These are phyloP conservation scores for Drosera spatulata DNA, from an alignment of 179 eudicot species.

Conservation along the genomic window DNA sequence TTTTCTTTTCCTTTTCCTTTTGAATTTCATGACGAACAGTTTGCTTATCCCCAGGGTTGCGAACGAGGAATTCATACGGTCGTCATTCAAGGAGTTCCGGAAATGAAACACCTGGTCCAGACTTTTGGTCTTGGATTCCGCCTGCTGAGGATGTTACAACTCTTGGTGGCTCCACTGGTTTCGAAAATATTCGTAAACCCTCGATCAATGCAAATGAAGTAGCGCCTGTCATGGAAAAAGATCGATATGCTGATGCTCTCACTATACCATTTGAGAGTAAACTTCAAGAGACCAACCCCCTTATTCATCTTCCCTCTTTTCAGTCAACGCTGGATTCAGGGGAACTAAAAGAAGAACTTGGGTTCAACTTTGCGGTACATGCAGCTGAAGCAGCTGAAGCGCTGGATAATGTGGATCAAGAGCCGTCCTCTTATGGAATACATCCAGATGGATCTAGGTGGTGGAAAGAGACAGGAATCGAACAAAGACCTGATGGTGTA, in stretches of 20 bases:
- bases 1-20: background rate
- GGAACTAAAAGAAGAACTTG: slow-evolving; percentile 31
- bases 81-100: slow-evolving; percentile 18
- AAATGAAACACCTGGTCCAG: slow-evolving; percentile 62
- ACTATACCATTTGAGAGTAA: slow-evolving; percentile 60
- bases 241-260: slow-evolving; percentile 30
- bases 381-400: slow-evolving; percentile 79
- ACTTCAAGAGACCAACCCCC: slow-evolving; percentile 19
- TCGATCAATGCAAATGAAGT: slow-evolving; percentile 15
- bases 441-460: slow-evolving; percentile 70
- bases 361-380: slow-evolving; percentile 40
- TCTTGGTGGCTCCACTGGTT: slow-evolving; percentile 7
- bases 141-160: slow-evolving; percentile 28
- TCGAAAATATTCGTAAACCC: slow-evolving; percentile 19
- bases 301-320: slow-evolving; percentile 58
- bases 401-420: slow-evolving; percentile 28
- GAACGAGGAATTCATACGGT: slow-evolving; percentile 12
- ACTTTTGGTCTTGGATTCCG: slow-evolving; percentile 90
- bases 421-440: slow-evolving; percentile 24
- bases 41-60: slow-evolving; percentile 23
- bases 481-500: slow-evolving; percentile 66
- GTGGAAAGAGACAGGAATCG: slow-evolving; percentile 88
- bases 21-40: background rate
- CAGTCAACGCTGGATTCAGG: slow-evolving; percentile 52
- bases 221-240: slow-evolving; percentile 46